Conservation (phyloP, 2,329 filamentous ascomycete species). For the Ophiostoma himal-ulmi region DNA sequence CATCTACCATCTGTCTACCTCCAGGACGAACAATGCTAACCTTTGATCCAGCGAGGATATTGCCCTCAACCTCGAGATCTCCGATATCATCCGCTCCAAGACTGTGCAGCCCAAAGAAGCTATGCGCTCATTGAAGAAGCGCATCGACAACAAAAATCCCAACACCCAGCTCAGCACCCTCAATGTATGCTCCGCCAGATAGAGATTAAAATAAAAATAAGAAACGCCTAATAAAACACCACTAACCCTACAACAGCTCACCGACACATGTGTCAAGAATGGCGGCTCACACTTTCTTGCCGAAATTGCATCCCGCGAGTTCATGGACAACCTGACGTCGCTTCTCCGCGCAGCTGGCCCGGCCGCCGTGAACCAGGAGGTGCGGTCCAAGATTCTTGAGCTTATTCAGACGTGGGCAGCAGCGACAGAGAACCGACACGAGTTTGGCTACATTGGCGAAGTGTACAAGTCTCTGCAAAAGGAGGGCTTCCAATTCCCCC, state of each 20-base stretch:
- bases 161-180: conserved; percentile 94
- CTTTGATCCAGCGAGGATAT: conserved; percentile 71
- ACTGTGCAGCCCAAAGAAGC: conserved; percentile 96
- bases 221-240: not conserved
- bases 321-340: conserved; percentile 94
- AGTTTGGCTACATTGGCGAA: conserved; percentile 79
- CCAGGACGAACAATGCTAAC: not conserved
- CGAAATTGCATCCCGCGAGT: conserved; percentile 94
- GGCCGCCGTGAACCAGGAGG: conserved; percentile 73
- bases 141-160: conserved; percentile 95
- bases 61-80: conserved; percentile 94
- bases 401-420: conserved; percentile 90
- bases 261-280: conserved; percentile 98
- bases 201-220: too few relatives aligned
- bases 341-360: conserved; percentile 74
- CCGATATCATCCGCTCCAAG: conserved; percentile 94
- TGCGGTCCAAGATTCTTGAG: conserved; percentile 85
- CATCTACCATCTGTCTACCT: not conserved
- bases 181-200: conserved; percentile 54
- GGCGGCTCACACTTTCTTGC: conserved; percentile 89
- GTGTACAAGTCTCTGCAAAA: conserved; percentile 76
- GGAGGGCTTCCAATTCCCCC: conserved; percentile 86
- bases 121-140: conserved; percentile 90
- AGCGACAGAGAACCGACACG: conserved; percentile 77
- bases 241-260: conserved; percentile 52